phyloP scores from a whole-genome alignment of 2,329 filamentous ascomycete species.

The Diaporthe ilicicola region DNA sequence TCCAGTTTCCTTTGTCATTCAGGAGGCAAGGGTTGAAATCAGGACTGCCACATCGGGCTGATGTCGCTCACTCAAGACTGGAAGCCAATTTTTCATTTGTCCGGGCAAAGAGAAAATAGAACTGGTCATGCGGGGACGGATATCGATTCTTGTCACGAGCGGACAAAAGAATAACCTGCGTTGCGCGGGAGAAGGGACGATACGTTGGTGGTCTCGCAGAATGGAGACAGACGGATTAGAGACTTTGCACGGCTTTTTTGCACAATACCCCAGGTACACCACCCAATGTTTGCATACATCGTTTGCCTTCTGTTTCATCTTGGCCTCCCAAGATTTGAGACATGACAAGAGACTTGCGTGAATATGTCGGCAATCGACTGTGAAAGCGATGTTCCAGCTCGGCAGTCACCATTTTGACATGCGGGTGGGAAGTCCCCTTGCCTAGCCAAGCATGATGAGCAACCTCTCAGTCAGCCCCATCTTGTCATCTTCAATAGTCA shows the following conservation, averaged over 20 bases:
- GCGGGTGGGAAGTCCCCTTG: neutral
- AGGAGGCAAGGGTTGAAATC: neutral
- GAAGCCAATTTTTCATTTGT: conserved; percentile 11
- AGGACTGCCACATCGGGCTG: neutral
- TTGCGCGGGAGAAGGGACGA: neutral
- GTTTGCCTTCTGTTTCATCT: neutral
- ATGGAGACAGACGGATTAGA: neutral
- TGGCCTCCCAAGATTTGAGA: neutral
- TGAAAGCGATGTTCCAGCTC: neutral
- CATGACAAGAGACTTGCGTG: neutral
- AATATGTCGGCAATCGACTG: neutral
- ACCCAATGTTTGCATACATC: conserved; percentile 31
- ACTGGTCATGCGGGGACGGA: neutral
- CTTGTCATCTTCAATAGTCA: neutral
- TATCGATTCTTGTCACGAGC: conserved; percentile 5
- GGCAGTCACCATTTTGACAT: neutral
- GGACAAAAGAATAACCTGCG: neutral
- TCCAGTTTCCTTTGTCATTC: neutral
- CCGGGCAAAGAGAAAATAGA: conserved; percentile 10
- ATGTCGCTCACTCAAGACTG: neutral
- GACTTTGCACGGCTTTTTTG: conserved; percentile 25
- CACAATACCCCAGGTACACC: conserved; percentile 32
- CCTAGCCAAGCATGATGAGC: neutral
- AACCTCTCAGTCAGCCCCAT: neutral
- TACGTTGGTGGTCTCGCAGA: neutral